Evolutionary conservation across 352 stramenopile species (phyloP), one percentile per base, ranked within the genome.

Genomic region (Phytophthora boehmeriae): DNA sequence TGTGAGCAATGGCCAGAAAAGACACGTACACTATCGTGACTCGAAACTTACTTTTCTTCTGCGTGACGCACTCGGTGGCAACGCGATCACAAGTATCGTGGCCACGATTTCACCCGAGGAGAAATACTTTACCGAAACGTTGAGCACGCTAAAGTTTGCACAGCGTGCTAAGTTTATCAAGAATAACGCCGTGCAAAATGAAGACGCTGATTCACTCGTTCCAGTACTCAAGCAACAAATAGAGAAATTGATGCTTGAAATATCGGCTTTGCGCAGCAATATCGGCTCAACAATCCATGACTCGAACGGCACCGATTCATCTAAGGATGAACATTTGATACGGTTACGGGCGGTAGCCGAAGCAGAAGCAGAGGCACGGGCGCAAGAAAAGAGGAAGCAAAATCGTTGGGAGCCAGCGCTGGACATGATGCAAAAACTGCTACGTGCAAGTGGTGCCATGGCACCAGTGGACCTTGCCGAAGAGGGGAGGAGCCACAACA

Each of bases 141-240:
- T 97, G 4, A 95, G 86, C 16, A 96, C 89, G 11, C 63, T 97
- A 13, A 92, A 93, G 54, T 97, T 96, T 65, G 88, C 87, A 10
- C 83, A 95, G 34, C 84, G 89, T 10, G 89, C 88, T 16, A 96
- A 95, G 62, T 94, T 84, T 52, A 95, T 96, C 63, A 93, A 96
- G 62, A 96, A 93, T 68, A 91, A 92, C 25, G 85, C 85, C 8
- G 73, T 93, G n/a, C 80, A 93, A 63, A 94, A 94, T 50, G 80
- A 96, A 44, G 87, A 96, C 54, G 78, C 83, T 0, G 83, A 95
- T 47, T 80, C 82, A 5, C 74, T 92, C 16, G 75, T 95, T 11
- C 83, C 86, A 1, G 56, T 91, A 11, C 66, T 95, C 0, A 92
- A 93, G 34, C 69, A 83, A 25, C 82, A 92, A 53, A 91, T 95